Evolutionary conservation across 2,329 filamentous ascomycete species (phyloP).

Genomic region (Xylariaceae sp.): DNA sequence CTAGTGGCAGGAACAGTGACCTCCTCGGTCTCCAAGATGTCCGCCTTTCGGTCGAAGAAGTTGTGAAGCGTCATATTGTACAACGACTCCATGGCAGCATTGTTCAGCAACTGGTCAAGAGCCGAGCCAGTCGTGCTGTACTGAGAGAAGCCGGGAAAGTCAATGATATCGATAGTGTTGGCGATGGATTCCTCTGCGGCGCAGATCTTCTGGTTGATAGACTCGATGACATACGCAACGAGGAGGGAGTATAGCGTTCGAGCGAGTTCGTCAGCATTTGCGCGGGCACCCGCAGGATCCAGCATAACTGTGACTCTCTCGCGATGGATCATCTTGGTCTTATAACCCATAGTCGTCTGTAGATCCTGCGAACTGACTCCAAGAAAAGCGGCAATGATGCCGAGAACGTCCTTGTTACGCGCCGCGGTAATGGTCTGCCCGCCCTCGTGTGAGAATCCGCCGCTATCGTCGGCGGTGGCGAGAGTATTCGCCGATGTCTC

Average conservation of each 20-base stretch:
- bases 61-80: slow-evolving; percentile 92
- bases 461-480: slow-evolving; percentile 80
- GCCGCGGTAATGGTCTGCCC: slow-evolving; percentile 79
- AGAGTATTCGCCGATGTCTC: slow-evolving; percentile 74
- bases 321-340: slow-evolving; percentile 91
- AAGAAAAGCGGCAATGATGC: slow-evolving; percentile 87
- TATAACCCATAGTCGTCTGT: slow-evolving; percentile 85
- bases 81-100: slow-evolving; percentile 84
- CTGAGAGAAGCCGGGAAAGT: slow-evolving; percentile 93
- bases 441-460: slow-evolving; percentile 93
- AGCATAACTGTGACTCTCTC: slow-evolving; percentile 99
- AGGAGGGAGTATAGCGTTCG: slow-evolving; percentile 89
- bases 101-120: slow-evolving; percentile 89
- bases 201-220: slow-evolving; percentile 83
- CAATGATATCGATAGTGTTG: slow-evolving; percentile 91
- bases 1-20: slow-evolving; percentile 84
- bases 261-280: slow-evolving; percentile 89
- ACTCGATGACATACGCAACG: slow-evolving; percentile 90
- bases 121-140: slow-evolving; percentile 75
- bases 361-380: slow-evolving; percentile 77
- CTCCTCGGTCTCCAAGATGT: slow-evolving; percentile 90
- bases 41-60: slow-evolving; percentile 92
- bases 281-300: slow-evolving; percentile 81
- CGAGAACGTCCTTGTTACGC: slow-evolving; percentile 86
- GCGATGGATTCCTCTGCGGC: slow-evolving; percentile 80